Evolutionary conservation across 2,329 filamentous ascomycete species (phyloP), one percentile per base, ranked within the genome.

Genomic region (Aspergillus phoenicis): DNA sequence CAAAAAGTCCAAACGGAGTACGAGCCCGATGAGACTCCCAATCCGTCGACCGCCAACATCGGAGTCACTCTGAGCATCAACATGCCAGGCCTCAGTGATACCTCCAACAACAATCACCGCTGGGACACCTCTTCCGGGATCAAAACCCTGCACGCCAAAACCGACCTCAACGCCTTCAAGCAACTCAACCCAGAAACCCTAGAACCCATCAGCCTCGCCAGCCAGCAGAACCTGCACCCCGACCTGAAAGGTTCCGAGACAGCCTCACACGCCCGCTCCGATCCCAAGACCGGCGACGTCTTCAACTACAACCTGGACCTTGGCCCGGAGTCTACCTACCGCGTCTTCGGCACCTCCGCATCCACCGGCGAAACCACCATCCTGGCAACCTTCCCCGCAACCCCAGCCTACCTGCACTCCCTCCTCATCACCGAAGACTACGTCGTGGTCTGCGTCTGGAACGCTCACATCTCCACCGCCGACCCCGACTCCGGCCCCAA

Each of bases 221-320:
- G 74, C 0, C 91, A 94, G 70, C 69, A 71, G 1, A 71, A 70
- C 2, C 80, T 96, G 13, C 88, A 96, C 71, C 88, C 89, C 0
- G 81, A 85, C 0, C 81, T 96, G 11, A 85, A 80, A 11, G 91
- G 91, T 0, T 84, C 83, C 0, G 71, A 91, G 13, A 88, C 89
- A 2, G 88, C 85, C 41, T 85, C 91, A 0, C 92, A 96, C 72
- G 86, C 89, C 0, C 87, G 89, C 58, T 83, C 85, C 0, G 91
- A 95, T 71, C 89, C 89, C 0, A 74, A 77, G 0, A 93, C 88
- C 0, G 91, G 91, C 6, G 91, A 95, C 64, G 71, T 91, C 6
- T 94, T 86, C 82, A 96, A 95, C 76, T 94, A 86, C 77, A 96
- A 96, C 70, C 83, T 93, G n/a, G 82, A 87, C 0, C 73, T 91